Evolutionary conservation across 176 grass and related monocot species (phyloP), one percentile per base, ranked within the genome.

Genomic region (Tillandsia leiboldiana): DNA sequence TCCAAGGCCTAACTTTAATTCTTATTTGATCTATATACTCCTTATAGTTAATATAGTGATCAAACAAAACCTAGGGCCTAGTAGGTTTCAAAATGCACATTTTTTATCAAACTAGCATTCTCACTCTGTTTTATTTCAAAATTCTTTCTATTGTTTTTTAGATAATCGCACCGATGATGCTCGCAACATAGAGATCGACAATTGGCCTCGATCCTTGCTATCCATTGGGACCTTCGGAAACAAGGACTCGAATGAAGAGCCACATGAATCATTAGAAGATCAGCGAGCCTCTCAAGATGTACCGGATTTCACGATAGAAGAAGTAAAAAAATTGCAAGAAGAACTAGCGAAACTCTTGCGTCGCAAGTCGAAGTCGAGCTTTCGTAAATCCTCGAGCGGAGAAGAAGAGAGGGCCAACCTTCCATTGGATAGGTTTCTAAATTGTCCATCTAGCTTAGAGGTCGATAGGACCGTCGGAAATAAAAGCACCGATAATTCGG

Each of bases 401-500:
- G 12, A 81, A 69, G 66, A 72, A 0, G 67, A 72, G 68, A 65
- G 51, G 64, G 78, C 51, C 28, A 85, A 63, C 59, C 77, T 94
- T 17, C 92, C 92, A 23, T 73, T 96, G 42, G 82, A 96, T 57
- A 80, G 71, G 72, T 96, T 96, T 68, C 72, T 92, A 17, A 96
- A 96, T 59, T 96, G 86, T 65, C 88, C 92, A 9, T 96, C 92
- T 7, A 92, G 86, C 84, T 88, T 91, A 13, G 88, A 96, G 82
- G 83, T 92, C 10, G 86, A 92, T 51, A 79, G 86, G 78, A 78
- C 64, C 1, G 57, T 26, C 29, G 66, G 57, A 51, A 51, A 53
- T 20, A 54, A 49, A 77, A 33, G 0, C 22, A 49, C 64, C 22
- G 73, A 51, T 2, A 50, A 76, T 15, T 51, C 20, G 1, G 73